phyloP scores from a whole-genome alignment of 371 early-diverging fungal species.

The Circinella umbellata region DNA sequence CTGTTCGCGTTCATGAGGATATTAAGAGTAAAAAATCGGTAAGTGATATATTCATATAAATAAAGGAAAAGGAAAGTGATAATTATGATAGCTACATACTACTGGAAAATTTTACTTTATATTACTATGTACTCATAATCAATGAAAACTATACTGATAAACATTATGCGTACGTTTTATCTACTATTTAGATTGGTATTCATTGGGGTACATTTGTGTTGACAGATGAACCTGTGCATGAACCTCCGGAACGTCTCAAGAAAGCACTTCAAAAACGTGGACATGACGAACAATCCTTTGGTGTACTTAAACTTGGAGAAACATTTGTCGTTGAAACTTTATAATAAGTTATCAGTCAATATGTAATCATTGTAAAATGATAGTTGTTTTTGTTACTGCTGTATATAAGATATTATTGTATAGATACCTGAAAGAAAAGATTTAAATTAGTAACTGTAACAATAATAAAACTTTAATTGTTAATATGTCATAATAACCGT shows the following conservation, averaged over 20 bases:
- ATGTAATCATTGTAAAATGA: too few relatives aligned
- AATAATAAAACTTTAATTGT: too few relatives aligned
- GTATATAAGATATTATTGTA: too few relatives aligned
- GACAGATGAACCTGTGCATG: slow-evolving; percentile 60
- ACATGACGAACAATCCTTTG: slow-evolving; percentile 55
- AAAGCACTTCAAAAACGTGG: slow-evolving; percentile 55
- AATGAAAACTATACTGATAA: too few relatives aligned
- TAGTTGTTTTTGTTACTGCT: too few relatives aligned
- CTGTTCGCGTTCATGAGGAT: slow-evolving; percentile 78
- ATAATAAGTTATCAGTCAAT: background rate
- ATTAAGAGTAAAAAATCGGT: slow-evolving; percentile 66
- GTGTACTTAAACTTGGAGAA: slow-evolving; percentile 62
- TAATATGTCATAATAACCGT: too few relatives aligned
- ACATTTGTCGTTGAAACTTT: slow-evolving; percentile 26
- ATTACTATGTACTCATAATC: too few relatives aligned
- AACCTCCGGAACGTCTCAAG: slow-evolving; percentile 60
- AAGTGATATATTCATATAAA: slow-evolving; percentile 35
- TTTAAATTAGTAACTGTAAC: too few relatives aligned
- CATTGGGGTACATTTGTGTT: slow-evolving; percentile 54
- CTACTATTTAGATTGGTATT: slow-evolving; percentile 27
- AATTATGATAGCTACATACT: background rate
- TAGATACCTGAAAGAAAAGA: too few relatives aligned
- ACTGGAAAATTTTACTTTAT: background rate
- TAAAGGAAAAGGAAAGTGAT: slow-evolving; percentile 54
- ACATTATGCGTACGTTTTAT: too few relatives aligned